Percentiles rank a stretch among this genome's conserved stretches.
Conservation (phyloP, 345 rosid species). For the Lenwebbia sp. region DNA sequence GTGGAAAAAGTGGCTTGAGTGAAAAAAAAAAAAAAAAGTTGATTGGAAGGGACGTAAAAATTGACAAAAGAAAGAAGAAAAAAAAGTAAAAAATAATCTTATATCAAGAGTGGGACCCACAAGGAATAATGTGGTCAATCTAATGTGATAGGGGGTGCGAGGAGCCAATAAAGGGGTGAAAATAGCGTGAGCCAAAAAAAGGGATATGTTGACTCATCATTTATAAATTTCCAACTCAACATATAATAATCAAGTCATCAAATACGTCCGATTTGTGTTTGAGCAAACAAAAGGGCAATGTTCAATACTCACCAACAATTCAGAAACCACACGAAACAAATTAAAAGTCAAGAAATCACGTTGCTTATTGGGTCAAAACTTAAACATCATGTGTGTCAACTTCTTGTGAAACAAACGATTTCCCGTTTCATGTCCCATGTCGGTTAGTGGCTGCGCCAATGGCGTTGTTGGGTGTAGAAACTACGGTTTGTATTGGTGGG, state of each 20-base stretch:
- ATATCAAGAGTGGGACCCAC: no score
- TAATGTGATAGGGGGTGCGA: no score
- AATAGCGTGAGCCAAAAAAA: no score
- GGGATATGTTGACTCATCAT: not conserved
- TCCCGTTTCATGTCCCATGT: not conserved
- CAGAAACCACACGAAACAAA: no score
- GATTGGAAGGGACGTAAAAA: no score
- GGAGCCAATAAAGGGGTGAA: no score
- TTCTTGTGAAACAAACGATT: not conserved
- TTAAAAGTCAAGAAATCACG: not conserved
- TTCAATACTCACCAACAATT: not conserved
- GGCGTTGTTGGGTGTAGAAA: not conserved
- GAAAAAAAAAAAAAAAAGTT: no score
- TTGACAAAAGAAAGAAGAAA: no score
- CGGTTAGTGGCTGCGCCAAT: not conserved
- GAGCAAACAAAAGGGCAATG: not conserved
- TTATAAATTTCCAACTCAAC: not conserved
- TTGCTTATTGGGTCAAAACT: not conserved
- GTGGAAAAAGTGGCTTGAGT: no score
- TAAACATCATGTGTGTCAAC: fast-evolving
- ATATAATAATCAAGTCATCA: not conserved
- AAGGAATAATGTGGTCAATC: no score
- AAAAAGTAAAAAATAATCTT: no score
- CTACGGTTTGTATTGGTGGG: not conserved
- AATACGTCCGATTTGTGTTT: not conserved